These are phyloP conservation scores for Aschersonia sp. DNA, from an alignment of 2,329 filamentous ascomycete genomes.

Conservation along the genomic window DNA sequence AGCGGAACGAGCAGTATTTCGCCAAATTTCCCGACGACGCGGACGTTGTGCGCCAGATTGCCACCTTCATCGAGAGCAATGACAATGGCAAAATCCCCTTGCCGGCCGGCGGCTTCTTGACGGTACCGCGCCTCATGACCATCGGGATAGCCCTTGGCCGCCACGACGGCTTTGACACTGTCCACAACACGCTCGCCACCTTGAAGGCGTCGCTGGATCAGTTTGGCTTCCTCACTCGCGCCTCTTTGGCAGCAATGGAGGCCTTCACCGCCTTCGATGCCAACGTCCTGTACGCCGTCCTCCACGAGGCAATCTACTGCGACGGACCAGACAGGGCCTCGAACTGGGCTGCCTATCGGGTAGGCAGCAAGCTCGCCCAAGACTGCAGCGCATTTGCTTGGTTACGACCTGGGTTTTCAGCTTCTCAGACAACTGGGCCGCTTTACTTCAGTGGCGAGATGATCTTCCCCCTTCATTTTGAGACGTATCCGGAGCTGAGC, in stretches of 20 bases:
- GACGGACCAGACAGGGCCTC: constrained; percentile 47
- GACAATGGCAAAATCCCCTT: constrained; percentile 42
- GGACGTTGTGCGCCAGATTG: constrained; percentile 49
- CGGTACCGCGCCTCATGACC: constrained; percentile 59
- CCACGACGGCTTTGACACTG: constrained; percentile 59
- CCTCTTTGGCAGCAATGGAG: constrained; percentile 57
- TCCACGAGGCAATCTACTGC: constrained; percentile 84
- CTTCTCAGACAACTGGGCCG: constrained; percentile 22
- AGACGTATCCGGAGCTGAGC: constrained; percentile 63
- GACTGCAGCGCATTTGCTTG: constrained; percentile 29
- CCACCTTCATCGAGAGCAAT: constrained; percentile 42
- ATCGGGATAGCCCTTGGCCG: constrained; percentile 66
- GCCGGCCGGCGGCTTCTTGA: constrained; percentile 59
- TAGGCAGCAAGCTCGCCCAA: constrained; percentile 30
- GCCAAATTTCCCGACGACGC: constrained; percentile 73
- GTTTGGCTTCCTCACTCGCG: constrained; percentile 61
- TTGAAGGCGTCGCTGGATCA: constrained; percentile 59
- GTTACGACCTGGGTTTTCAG: constrained; percentile 23
- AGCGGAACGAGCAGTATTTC: constrained; percentile 70
- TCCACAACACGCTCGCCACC: constrained; percentile 62
- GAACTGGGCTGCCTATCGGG: constrained; percentile 59
- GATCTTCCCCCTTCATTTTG: constrained; percentile 77
- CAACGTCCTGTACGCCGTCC: constrained; percentile 67
- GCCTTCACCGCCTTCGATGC: constrained; percentile 54
- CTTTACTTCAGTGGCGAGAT: constrained; percentile 85